Evolutionary conservation across 805 yeast species (phyloP), one percentile per base, ranked within the genome.

Genomic region (Kodamaea lidongshanica): DNA sequence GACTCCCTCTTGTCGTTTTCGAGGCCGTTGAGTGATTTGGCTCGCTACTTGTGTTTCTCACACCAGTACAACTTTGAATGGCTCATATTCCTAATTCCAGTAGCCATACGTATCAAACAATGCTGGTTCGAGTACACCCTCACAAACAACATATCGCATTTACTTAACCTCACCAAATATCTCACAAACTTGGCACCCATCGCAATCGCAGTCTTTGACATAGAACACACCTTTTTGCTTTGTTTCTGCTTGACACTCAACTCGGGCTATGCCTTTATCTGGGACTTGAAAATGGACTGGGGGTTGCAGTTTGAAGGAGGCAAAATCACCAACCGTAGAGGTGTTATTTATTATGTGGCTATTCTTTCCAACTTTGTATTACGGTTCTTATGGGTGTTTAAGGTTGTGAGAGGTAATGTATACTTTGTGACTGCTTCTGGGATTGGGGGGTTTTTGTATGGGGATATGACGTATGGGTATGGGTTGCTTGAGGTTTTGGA

Each of bases 231-330:
- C 9, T 6, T 18, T 10, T 14, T 32, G 16, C 39, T 55, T 29
- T 34, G 52, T 14, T 52, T 51, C 30, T 65, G 62, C 32, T 23
- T 64, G 2, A 46, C 55, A 4, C 45, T 82, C 23, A 86, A 83
- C 50, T 81, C 97, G 0, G 45, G 74, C 0, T 92, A 82, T 52
- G 72, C 94, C 10, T 82, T 85, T 37, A 59, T 74, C 33, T 92
- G 99, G 99, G 99, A 92, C 54, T 55, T 89, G 8, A 70, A 70
- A 29, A 74, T 75, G 69, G 99, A 92, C 59, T 92, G 98, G 98
- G 75, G 77, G 25, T 23, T 32, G 10, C 12, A 30, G n/a, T 32
- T 32, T 23, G 25, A 28, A n/a, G 24, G 16, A 13, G 35, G 31
- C 10, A 26, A 25, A 10, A 32, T 32, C 6, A 13, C 15, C 9